A percentile compares a stretch with the other conserved stretches of the same genome.
Evolutionary conservation across 805 yeast species (phyloP).

Genomic region (Clavispora asparagi): DNA sequence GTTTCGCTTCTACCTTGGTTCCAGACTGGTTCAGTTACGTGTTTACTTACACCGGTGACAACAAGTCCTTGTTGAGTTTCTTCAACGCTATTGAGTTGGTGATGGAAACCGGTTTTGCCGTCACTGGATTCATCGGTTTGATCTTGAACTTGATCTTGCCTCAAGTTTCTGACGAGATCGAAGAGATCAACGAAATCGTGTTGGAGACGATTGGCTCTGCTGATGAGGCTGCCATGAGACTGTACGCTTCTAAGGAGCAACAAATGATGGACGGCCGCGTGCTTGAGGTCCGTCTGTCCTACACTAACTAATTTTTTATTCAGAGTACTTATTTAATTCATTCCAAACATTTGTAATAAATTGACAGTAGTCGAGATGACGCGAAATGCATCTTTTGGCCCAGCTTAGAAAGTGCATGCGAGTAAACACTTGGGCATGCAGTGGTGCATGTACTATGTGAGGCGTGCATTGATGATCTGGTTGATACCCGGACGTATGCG

Average conservation of each 20-base stretch:
- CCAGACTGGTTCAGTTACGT: constrained; percentile 14
- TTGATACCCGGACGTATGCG: too few relatives aligned
- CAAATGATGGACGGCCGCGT: neutral
- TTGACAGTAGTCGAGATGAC: too few relatives aligned
- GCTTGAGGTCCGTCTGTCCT: neutral
- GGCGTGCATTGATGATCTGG: too few relatives aligned
- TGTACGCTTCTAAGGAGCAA: constrained; percentile 12
- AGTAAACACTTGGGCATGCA: too few relatives aligned
- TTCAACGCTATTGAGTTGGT: constrained; percentile 15
- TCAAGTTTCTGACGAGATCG: constrained; percentile 13
- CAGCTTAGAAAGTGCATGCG: too few relatives aligned
- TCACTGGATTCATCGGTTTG: constrained; percentile 14
- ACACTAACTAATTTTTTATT: neutral
- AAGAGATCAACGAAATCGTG: constrained; percentile 15
- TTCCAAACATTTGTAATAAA: neutral
- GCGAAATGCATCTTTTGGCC: too few relatives aligned
- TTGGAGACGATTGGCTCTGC: constrained; percentile 17
- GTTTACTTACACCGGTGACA: constrained; percentile 12
- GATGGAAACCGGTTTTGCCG: constrained; percentile 16
- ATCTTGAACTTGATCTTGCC: constrained; percentile 15
- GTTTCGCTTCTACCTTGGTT: constrained; percentile 14
- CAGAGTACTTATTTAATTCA: neutral
- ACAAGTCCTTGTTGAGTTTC: constrained; percentile 11
- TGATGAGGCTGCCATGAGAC: constrained; percentile 12
- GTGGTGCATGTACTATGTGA: too few relatives aligned